phyloP scores from a whole-genome alignment of 345 rosid genomes.

The Psidium guajava region DNA sequence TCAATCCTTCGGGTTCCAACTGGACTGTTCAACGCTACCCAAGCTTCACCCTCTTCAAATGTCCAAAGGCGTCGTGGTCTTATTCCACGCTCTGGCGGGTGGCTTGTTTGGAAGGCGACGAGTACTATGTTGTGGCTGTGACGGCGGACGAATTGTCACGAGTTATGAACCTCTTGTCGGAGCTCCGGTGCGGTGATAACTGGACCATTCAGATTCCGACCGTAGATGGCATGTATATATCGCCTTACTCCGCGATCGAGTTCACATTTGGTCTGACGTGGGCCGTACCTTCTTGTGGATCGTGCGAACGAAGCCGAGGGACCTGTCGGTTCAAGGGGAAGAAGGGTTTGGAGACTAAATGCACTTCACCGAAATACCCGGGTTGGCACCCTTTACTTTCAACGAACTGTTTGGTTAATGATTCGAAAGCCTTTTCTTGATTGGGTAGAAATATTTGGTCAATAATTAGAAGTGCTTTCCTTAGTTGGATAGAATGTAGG shows the following conservation, averaged over 20 bases:
- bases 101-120: constrained; percentile 10
- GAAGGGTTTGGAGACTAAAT: background rate
- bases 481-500: no score
- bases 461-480: no score
- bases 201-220: constrained; percentile 3
- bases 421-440: no score
- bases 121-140: constrained; percentile 8
- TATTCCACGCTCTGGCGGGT: background rate
- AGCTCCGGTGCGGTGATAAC: background rate
- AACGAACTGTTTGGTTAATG: no score
- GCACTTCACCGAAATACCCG: background rate
- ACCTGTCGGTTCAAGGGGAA: constrained; percentile 6
- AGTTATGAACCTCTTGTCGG: background rate
- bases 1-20: background rate
- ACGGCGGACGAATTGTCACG: background rate
- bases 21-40: background rate
- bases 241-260: background rate
- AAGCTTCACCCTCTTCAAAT: constrained; percentile 1
- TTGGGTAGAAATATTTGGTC: no score
- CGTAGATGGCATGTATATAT: background rate
- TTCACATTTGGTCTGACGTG: constrained; percentile 3
- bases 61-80: background rate
- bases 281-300: constrained; percentile 5
- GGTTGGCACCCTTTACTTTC: no score
- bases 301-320: constrained; percentile 3